phyloP scores from a whole-genome alignment of 164 flowering plant genomes.

The Brasenia schreberi region DNA sequence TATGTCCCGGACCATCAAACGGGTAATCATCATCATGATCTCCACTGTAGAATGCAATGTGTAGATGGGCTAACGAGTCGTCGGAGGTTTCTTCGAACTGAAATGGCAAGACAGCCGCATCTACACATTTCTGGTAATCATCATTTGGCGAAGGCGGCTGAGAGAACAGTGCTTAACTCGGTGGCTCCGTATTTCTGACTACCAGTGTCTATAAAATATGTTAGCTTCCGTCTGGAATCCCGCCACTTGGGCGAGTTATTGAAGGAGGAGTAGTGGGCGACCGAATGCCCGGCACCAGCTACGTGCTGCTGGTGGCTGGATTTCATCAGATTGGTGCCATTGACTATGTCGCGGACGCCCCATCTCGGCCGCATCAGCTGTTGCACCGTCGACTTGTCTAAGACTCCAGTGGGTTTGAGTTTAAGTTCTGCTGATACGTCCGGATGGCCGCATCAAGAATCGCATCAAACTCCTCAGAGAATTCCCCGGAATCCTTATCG shows the following conservation, averaged over 20 bases:
- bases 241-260: background rate
- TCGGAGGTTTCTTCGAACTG: background rate
- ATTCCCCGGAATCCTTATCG: background rate
- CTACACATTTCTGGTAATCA: too few relatives aligned
- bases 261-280: background rate
- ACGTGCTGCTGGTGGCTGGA: background rate
- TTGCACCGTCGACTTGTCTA: slow-evolving; percentile 13
- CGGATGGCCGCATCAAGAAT: slow-evolving; percentile 16
- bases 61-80: background rate
- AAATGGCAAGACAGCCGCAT: background rate
- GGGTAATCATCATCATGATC: slow-evolving; percentile 14
- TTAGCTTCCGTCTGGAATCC: background rate
- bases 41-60: slow-evolving; percentile 4
- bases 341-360: slow-evolving; percentile 16
- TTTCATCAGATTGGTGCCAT: slow-evolving; percentile 8
- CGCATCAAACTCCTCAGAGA: slow-evolving; percentile 15
- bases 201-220: background rate
- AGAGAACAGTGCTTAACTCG: background rate
- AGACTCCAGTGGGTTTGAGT: slow-evolving; percentile 15
- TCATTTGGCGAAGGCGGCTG: background rate
- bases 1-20: slow-evolving; percentile 15
- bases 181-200: background rate
- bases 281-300: background rate
- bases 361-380: slow-evolving; percentile 17
- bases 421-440: slow-evolving; percentile 16